Evolutionary conservation across 805 yeast genomes (phyloP).

Genomic region (Metschnikowia kunwiensis): DNA sequence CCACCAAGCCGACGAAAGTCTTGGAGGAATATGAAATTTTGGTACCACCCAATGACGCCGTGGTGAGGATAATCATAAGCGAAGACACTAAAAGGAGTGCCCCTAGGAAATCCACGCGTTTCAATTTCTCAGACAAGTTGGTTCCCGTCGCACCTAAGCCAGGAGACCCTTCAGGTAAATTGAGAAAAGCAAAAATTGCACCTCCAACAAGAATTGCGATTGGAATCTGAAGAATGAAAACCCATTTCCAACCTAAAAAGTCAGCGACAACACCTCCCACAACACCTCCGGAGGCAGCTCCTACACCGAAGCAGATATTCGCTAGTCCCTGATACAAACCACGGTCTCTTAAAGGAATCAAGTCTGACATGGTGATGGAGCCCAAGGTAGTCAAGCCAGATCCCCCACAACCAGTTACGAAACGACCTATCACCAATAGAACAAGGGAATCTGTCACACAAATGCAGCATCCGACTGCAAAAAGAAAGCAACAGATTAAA

Average conservation of each 20-base stretch:
- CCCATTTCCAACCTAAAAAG: constrained; percentile 49
- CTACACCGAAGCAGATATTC: constrained; percentile 72
- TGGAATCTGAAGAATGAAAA: constrained; percentile 41
- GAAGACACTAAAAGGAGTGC: constrained; percentile 49
- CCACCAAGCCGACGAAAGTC: constrained; percentile 34
- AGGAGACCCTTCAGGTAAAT: constrained; percentile 53
- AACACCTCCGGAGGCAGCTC: constrained; percentile 49
- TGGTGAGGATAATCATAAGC: constrained; percentile 56
- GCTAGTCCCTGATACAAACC: constrained; percentile 83
- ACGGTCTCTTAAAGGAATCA: constrained; percentile 71
- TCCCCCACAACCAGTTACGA: constrained; percentile 87
- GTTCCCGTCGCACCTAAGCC: constrained; percentile 52
- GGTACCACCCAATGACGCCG: constrained; percentile 65
- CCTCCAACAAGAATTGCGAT: constrained; percentile 42
- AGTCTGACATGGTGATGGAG: constrained; percentile 72
- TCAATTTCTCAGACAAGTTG: constrained; percentile 45
- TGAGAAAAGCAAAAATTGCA: constrained; percentile 36
- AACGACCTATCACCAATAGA: constrained; percentile 55
- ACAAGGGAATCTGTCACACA: constrained; percentile 52
- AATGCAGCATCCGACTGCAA: constrained; percentile 52
- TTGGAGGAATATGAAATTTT: constrained; percentile 47
- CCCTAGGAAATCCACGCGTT: constrained; percentile 40
- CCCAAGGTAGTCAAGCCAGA: constrained; percentile 78
- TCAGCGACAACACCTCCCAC: constrained; percentile 56
- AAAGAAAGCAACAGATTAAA: constrained; percentile 53